Evolutionary conservation across 75 land plant genomes (phyloP).

Genomic region (Selaginella tamariscina): DNA sequence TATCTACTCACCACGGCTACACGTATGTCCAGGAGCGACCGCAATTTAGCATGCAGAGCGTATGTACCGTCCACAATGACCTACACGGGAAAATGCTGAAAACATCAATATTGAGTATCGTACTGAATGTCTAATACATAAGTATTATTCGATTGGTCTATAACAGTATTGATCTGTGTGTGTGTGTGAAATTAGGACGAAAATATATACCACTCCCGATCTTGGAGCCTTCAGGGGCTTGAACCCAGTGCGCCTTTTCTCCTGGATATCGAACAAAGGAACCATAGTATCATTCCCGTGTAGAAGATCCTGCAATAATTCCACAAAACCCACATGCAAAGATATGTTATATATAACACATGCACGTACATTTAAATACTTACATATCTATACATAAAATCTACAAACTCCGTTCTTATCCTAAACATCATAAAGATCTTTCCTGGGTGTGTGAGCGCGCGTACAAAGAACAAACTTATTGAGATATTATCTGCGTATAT

Average conservation of each 20-base stretch:
- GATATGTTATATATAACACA: too few relatives aligned
- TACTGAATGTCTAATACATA: not conserved
- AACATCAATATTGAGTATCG: not conserved
- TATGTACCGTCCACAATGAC: slow-evolving; percentile 96
- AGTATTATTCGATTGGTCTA: too few relatives aligned
- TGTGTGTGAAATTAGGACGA: too few relatives aligned
- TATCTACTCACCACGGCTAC: slow-evolving; percentile 81
- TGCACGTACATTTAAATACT: too few relatives aligned
- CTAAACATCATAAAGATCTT: too few relatives aligned
- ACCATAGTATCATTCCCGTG: slow-evolving; percentile 51
- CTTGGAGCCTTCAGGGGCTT: slow-evolving; percentile 50
- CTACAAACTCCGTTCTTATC: too few relatives aligned
- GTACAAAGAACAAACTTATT: too few relatives aligned
- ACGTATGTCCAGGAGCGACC: slow-evolving; percentile 75
- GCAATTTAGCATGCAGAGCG: slow-evolving; percentile 77
- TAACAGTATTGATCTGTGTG: too few relatives aligned
- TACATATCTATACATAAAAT: too few relatives aligned
- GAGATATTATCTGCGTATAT: too few relatives aligned
- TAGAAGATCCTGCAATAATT: slow-evolving; percentile 40
- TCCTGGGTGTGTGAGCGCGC: too few relatives aligned
- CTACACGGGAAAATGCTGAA: slow-evolving; percentile 25
- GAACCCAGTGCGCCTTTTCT: slow-evolving; percentile 56
- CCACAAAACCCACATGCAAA: not conserved
- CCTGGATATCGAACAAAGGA: slow-evolving; percentile 87
- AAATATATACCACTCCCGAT: slow-evolving; percentile 85